These are phyloP conservation scores for Ceratobasidium sp. DNA, from an alignment of 1,284 basidiomycete species.

Conservation along the genomic window DNA sequence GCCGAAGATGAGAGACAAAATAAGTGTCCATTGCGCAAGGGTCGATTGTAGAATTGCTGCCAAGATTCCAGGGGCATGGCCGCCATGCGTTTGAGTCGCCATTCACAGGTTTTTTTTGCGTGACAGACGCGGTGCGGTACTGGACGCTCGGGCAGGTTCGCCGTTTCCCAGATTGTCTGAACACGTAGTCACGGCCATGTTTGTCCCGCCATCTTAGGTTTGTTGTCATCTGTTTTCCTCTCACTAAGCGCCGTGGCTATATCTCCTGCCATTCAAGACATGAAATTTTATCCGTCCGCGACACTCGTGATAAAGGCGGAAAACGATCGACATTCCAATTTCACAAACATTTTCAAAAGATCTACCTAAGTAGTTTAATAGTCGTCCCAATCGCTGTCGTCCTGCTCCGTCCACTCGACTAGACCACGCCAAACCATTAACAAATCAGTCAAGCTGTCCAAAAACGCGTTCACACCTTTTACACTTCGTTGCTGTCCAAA, in stretches of 20 bases:
- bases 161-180: background rate
- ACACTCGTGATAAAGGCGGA: no score
- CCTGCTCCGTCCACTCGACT: conserved; percentile 37
- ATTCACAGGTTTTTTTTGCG: background rate
- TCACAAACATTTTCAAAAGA: background rate
- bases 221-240: background rate
- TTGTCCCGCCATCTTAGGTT: background rate
- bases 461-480: conserved; percentile 5
- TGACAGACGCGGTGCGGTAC: background rate
- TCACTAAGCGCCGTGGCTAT: conserved; percentile 1
- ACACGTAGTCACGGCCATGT: conserved; percentile 8
- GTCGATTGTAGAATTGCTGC: conserved; percentile 47
- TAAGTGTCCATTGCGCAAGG: conserved; percentile 66
- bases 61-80: conserved; percentile 15
- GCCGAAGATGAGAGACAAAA: conserved; percentile 77
- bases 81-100: background rate
- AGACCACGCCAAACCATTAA: background rate
- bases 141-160: no score
- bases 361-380: conserved; percentile 1
- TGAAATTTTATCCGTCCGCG: no score
- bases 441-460: no score
- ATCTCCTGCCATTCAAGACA: no score
- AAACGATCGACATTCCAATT: background rate
- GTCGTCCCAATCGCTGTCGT: conserved; percentile 37
- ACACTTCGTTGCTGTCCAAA: conserved; percentile 36